Evolutionary conservation across 495 filamentous ascomycete genomes (phyloP), one percentile per base, ranked within the genome.

Genomic region (Hypoxylon subgilvum): DNA sequence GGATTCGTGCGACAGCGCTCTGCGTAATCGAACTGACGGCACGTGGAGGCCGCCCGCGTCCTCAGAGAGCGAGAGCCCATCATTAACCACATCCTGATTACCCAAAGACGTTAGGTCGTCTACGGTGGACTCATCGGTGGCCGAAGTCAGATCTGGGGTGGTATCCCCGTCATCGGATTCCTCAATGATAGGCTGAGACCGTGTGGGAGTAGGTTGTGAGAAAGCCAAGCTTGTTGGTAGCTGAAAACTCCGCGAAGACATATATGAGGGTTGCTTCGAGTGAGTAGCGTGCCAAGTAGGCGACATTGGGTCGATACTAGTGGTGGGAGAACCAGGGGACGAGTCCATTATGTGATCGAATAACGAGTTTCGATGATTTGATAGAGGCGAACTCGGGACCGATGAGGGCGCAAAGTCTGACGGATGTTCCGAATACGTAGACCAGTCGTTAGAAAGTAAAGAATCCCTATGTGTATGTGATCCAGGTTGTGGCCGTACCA

Each of bases 361-460:
- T 36, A 96, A 74, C 0, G 90, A 88, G 16, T 84, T 84, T 10
- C 86, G 82, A 66, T 85, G 86, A 12, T 79, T 84, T 2, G 91
- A 93, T 18, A 80, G 81, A 3, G 93, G 92, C 2, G 92, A 96
- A 66, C 84, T 91, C 3, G 91, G 85, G n/a, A 86, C 74, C 0
- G 92, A 93, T 7, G 90, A 91, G 0, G 80, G 63, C 2, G 81
- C 74, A 56, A 82, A 79, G 14, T 88, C 85, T n/a, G 87, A 83
- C 4, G 78, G 77, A 7, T 74, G 74, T 18, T 77, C 78, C 6
- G 88, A 86, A 39, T 88, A 81, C 8, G 82, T 66, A 0, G 90
- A 90, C 85, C 85, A 91, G 17, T 84, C 81, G 68, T 57, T 79
- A 23, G 56, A 76, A 57, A 54, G 79, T 70, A 56, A 84, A 77